Evolutionary conservation across 1,139 yeast species (phyloP).

Genomic region (Debaryomycetaceae sp.): DNA sequence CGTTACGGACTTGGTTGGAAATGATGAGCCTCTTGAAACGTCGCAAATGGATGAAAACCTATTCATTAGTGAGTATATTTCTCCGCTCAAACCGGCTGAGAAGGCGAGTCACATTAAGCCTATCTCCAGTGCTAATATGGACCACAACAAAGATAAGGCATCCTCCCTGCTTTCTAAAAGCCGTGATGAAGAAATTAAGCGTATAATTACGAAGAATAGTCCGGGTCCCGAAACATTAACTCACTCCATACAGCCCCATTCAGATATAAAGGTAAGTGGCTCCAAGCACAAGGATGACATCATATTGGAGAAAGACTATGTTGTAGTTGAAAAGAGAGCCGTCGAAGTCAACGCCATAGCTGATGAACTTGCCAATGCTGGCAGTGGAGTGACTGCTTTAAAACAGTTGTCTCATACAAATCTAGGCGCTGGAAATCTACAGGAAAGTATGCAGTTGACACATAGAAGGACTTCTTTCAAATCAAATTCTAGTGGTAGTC

Average conservation of each 20-base stretch:
- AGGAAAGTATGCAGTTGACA: slow-evolving; percentile 2
- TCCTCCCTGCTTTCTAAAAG: slow-evolving; percentile 4
- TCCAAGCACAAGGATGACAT: slow-evolving; percentile 36
- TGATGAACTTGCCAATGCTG: slow-evolving; percentile 77
- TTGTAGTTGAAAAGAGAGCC: slow-evolving; percentile 88
- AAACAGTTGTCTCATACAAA: slow-evolving; percentile 8
- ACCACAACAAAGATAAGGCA: slow-evolving; percentile 12
- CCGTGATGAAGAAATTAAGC: slow-evolving; percentile 45
- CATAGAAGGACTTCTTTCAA: slow-evolving; percentile 30
- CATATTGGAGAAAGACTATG: slow-evolving; percentile 75
- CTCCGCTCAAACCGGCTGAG: slow-evolving; percentile 29
- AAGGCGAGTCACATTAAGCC: slow-evolving; percentile 17
- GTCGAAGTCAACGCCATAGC: slow-evolving; percentile 96
- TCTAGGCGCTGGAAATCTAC: not conserved
- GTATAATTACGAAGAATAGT: slow-evolving; percentile 39
- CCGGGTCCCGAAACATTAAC: slow-evolving; percentile 37
- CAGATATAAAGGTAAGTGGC: slow-evolving; percentile 9
- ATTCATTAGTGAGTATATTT: slow-evolving; percentile 77
- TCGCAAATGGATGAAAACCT: slow-evolving; percentile 71
- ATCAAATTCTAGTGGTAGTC: slow-evolving; percentile 28
- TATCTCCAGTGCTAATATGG: slow-evolving; percentile 6
- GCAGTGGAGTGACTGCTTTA: slow-evolving; percentile 54
- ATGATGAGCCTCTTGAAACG: slow-evolving; percentile 58
- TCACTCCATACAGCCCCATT: slow-evolving; percentile 20
- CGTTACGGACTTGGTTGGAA: slow-evolving; percentile 42